phyloP scores from a whole-genome alignment of 257 asterid species.

The Nyctanthes arbortristis region DNA sequence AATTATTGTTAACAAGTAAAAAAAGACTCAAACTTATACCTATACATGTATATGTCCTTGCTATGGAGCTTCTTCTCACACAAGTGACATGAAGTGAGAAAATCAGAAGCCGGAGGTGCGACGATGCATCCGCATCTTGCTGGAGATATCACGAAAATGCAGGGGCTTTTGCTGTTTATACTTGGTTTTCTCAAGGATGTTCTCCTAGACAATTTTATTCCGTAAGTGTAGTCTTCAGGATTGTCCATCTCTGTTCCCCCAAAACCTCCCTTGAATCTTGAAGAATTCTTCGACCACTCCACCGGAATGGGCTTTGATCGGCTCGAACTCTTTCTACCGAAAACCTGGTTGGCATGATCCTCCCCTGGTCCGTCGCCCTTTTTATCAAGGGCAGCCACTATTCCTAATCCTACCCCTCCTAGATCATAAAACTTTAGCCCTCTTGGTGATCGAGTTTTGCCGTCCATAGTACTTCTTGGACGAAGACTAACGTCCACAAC shows the following conservation, averaged over 20 bases:
- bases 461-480: constrained; percentile 48
- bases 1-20: too few species aligned
- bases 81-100: constrained; percentile 65
- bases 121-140: constrained; percentile 31
- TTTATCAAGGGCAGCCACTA: constrained; percentile 84
- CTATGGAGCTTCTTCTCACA: constrained; percentile 78
- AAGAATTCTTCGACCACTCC: constrained; percentile 20
- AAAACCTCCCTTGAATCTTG: constrained; percentile 2
- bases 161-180: constrained; percentile 26
- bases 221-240: constrained; percentile 66
- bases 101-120: constrained; percentile 52
- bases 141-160: constrained; percentile 69
- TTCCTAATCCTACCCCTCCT: constrained; percentile 81
- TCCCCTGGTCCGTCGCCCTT: constrained; percentile 31
- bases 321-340: constrained; percentile 42
- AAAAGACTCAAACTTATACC: too few species aligned
- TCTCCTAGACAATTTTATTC: too few species aligned
- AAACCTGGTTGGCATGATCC: constrained; percentile 26
- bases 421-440: constrained; percentile 51
- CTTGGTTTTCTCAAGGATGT: constrained; percentile 31
- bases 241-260: constrained; percentile 44
- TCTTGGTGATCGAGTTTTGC: constrained; percentile 57
- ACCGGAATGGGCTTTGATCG: constrained; percentile 75
- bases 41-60: constrained; percentile 86
- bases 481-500: constrained; percentile 25